phyloP scores from a whole-genome alignment of 495 filamentous ascomycete species.

The Hypoxylon rickii region DNA sequence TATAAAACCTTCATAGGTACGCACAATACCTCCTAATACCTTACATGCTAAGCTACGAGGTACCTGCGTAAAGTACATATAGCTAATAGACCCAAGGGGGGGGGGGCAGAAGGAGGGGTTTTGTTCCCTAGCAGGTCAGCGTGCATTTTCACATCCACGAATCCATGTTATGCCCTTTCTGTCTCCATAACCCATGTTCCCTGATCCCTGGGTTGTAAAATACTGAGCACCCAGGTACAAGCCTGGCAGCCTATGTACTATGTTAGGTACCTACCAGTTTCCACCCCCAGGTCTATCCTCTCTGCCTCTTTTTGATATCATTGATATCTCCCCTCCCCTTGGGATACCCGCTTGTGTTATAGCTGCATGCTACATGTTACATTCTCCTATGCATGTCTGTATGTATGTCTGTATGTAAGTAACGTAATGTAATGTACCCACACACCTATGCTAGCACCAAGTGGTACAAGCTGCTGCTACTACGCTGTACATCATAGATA shows the following conservation, averaged over 20 bases:
- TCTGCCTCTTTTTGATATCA: too few relatives aligned
- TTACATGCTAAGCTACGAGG: too few relatives aligned
- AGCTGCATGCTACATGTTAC: background rate
- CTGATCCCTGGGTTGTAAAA: slow-evolving; percentile 8
- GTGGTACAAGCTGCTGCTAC: too few relatives aligned
- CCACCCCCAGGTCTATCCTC: too few relatives aligned
- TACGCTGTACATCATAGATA: background rate
- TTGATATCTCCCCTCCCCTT: slow-evolving; percentile 1
- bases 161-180: slow-evolving; percentile 8
- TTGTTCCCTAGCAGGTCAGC: background rate
- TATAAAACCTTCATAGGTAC: too few relatives aligned
- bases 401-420: background rate
- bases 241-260: too few relatives aligned
- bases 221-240: background rate
- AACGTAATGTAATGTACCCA: too few relatives aligned
- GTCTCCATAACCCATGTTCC: slow-evolving; percentile 14
- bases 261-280: too few relatives aligned
- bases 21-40: too few relatives aligned
- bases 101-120: background rate
- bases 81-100: too few relatives aligned
- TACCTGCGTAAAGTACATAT: too few relatives aligned
- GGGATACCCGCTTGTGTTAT: slow-evolving; percentile 7
- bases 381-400: background rate
- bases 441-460: too few relatives aligned
- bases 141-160: slow-evolving; percentile 9